These are phyloP conservation scores for Hyaloperonospora arabidopsidis DNA, from an alignment of 352 stramenopile species.

Conservation along the genomic window DNA sequence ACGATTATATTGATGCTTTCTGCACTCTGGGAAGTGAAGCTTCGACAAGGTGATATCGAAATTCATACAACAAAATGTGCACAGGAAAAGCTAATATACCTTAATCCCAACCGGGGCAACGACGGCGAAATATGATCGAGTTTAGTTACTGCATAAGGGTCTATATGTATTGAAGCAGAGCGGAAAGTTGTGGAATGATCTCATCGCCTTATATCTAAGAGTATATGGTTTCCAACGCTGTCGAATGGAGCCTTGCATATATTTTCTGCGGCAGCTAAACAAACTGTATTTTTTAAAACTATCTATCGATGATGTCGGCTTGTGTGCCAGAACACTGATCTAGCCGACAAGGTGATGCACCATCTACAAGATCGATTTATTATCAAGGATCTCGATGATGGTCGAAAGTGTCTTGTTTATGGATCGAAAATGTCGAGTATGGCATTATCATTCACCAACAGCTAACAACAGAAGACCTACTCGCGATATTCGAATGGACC, in stretches of 20 bases:
- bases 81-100: neutral
- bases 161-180: neutral
- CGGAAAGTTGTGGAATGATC: neutral
- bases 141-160: neutral
- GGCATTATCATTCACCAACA: neutral
- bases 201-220: neutral
- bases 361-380: neutral
- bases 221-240: neutral
- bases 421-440: neutral
- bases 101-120: neutral
- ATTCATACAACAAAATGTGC: neutral
- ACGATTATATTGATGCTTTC: neutral
- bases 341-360: neutral
- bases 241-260: neutral
- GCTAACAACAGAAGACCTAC: neutral
- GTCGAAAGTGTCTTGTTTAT: neutral
- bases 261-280: neutral
- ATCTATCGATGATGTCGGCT: neutral
- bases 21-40: neutral
- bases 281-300: neutral
- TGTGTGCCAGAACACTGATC: neutral
- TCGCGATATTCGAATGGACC: neutral
- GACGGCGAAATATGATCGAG: neutral
- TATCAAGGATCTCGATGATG: neutral
- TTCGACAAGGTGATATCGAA: neutral